These are phyloP conservation scores for Delphinella strobiligena DNA, from an alignment of 2,329 filamentous ascomycete genomes.

Conservation along the genomic window DNA sequence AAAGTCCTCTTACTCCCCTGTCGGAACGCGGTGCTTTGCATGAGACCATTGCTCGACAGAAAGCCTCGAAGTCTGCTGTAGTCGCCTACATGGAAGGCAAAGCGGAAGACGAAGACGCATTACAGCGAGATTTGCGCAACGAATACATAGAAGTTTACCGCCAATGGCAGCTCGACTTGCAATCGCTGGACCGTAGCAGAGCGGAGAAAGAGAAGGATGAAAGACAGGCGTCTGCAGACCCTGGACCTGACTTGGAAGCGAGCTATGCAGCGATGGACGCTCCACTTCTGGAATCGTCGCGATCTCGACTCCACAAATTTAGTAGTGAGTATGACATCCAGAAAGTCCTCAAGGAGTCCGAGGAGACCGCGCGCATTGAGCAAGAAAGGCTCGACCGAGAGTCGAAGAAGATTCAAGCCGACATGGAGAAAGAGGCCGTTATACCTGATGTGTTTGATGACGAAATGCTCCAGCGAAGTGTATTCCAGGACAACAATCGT, in stretches of 20 bases:
- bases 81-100: slow-evolving; percentile 9
- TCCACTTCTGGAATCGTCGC: slow-evolving; percentile 39
- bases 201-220: slow-evolving; percentile 27
- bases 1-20: slow-evolving; percentile 29
- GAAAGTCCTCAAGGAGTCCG: slow-evolving; percentile 58
- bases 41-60: slow-evolving; percentile 24
- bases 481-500: slow-evolving; percentile 55
- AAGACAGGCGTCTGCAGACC: slow-evolving; percentile 21
- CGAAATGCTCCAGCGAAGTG: slow-evolving; percentile 45
- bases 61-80: slow-evolving; percentile 23
- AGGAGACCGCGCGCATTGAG: slow-evolving; percentile 58
- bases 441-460: slow-evolving; percentile 58
- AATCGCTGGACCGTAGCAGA: slow-evolving; percentile 27
- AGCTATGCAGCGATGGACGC: slow-evolving; percentile 14
- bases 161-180: slow-evolving; percentile 29
- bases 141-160: slow-evolving; percentile 28
- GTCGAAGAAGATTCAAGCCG: slow-evolving; percentile 56
- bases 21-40: slow-evolving; percentile 28
- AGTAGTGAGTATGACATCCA: slow-evolving; percentile 64
- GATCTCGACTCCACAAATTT: slow-evolving; percentile 43
- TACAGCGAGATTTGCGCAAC: slow-evolving; percentile 14
- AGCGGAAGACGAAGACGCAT: slow-evolving; percentile 8
- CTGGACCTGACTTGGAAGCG: slow-evolving; percentile 33
- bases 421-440: slow-evolving; percentile 64
- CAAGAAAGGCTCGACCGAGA: slow-evolving; percentile 41